A percentile compares a stretch with the other conserved stretches of the same genome.
These are phyloP conservation scores for Coleophoma cylindrospora DNA, from an alignment of 2,329 filamentous ascomycete species.

Conservation along the genomic window DNA sequence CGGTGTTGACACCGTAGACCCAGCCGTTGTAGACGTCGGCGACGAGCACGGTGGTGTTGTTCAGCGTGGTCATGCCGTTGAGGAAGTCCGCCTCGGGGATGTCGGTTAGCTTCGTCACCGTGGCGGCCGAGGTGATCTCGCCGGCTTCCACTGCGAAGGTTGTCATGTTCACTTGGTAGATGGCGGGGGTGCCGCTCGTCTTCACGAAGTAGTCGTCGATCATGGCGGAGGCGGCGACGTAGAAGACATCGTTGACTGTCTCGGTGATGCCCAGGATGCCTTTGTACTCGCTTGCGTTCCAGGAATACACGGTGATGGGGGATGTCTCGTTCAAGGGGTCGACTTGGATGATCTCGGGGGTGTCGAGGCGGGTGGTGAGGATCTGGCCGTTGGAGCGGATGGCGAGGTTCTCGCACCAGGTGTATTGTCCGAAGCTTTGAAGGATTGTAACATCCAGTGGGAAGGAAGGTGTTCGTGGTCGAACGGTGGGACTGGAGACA, in stretches of 20 bases:
- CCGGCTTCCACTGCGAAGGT: slow-evolving; percentile 7
- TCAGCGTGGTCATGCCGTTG: slow-evolving; percentile 19
- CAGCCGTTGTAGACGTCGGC: slow-evolving; percentile 17
- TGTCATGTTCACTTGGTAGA: slow-evolving; percentile 19
- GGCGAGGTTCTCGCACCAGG: slow-evolving; percentile 30
- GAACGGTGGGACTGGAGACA: background rate
- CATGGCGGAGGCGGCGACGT: slow-evolving; percentile 19
- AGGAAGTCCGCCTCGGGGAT: slow-evolving; percentile 18
- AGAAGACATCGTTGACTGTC: slow-evolving; percentile 26
- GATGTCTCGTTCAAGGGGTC: slow-evolving; percentile 17
- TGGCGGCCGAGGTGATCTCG: background rate
- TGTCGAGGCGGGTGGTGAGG: slow-evolving; percentile 27
- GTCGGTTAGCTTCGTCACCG: slow-evolving; percentile 15
- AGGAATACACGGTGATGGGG: slow-evolving; percentile 15
- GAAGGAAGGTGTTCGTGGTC: background rate
- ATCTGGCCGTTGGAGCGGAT: slow-evolving; percentile 30
- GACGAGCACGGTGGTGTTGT: slow-evolving; percentile 14
- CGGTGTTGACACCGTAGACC: slow-evolving; percentile 18
- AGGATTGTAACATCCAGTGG: slow-evolving; percentile 7
- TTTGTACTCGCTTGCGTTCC: slow-evolving; percentile 22
- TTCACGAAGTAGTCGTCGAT: slow-evolving; percentile 19
- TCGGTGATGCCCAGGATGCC: slow-evolving; percentile 31
- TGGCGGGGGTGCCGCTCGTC: slow-evolving; percentile 12
- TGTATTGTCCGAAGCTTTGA: slow-evolving; percentile 5
- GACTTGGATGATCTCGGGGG: slow-evolving; percentile 28